Percentiles rank a stretch among this genome's conserved stretches.
phyloP scores from a whole-genome alignment of 2,329 filamentous ascomycete genomes.

The Bertia moriformis region DNA sequence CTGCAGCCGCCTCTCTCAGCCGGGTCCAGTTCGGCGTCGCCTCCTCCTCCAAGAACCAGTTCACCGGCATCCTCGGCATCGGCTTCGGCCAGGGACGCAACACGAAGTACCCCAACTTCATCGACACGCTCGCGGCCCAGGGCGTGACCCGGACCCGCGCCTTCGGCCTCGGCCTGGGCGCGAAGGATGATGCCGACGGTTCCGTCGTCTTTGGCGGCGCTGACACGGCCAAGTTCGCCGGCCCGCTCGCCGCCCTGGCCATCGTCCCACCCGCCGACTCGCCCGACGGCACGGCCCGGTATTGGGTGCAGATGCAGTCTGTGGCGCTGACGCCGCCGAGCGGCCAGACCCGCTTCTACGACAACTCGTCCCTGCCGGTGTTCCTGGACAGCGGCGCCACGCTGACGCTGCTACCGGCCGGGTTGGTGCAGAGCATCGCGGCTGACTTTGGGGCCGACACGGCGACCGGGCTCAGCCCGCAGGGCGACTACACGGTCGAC shows the following conservation, averaged over 20 bases:
- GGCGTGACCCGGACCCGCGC: constrained; percentile 43
- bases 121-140: constrained; percentile 32
- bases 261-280: constrained; percentile 39
- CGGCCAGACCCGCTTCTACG: constrained; percentile 16
- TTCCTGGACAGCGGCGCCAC: constrained; percentile 61
- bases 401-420: constrained; percentile 48
- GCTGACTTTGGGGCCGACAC: constrained; percentile 32
- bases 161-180: constrained; percentile 52
- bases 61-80: constrained; percentile 56
- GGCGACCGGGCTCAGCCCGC: constrained; percentile 16
- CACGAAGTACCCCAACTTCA: constrained; percentile 31
- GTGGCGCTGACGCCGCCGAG: constrained; percentile 24
- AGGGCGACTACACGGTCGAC: constrained; percentile 29
- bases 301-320: constrained; percentile 33
- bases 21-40: constrained; percentile 54
- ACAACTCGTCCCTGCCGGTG: constrained; percentile 30
- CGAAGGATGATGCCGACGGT: constrained; percentile 42
- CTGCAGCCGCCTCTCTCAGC: constrained; percentile 20
- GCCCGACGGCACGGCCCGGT: constrained; percentile 35
- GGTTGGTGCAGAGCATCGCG: constrained; percentile 32
- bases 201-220: constrained; percentile 55
- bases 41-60: constrained; percentile 28
- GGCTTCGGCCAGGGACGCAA: constrained; percentile 43
- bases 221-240: constrained; percentile 48
- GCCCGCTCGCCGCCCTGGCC: constrained; percentile 41